phyloP scores from a whole-genome alignment of 2,329 filamentous ascomycete genomes.

The Nothopassalora personata region DNA sequence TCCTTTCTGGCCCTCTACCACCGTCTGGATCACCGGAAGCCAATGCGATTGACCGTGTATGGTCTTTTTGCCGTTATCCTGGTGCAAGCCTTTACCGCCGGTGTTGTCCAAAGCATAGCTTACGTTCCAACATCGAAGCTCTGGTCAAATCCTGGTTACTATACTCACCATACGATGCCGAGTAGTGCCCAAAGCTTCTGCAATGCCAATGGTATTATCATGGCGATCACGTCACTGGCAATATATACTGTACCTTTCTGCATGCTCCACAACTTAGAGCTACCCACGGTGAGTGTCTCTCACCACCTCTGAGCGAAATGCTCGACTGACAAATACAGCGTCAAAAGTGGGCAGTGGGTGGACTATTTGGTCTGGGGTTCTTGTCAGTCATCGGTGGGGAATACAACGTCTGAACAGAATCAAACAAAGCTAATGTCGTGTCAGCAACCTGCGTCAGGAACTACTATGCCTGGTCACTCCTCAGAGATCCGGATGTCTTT shows the following conservation, averaged over 20 bases:
- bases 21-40: conserved; percentile 11
- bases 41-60: conserved; percentile 14
- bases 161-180: background rate
- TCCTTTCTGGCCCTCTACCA: conserved; percentile 14
- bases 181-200: conserved; percentile 7
- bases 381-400: conserved; percentile 13
- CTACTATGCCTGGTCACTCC: conserved; percentile 14
- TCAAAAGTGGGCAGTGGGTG: conserved; percentile 11
- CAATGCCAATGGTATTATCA: conserved; percentile 10
- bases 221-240: conserved; percentile 5
- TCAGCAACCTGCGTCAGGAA: conserved; percentile 13
- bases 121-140: conserved; percentile 3
- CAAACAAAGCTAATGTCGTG: background rate
- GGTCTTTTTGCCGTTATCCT: conserved; percentile 6
- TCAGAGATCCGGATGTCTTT: conserved; percentile 6
- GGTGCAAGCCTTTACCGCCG: conserved; percentile 3
- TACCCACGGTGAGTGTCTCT: conserved; percentile 1
- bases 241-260: conserved; percentile 11
- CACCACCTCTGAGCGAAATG: background rate
- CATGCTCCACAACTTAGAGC: conserved; percentile 11
- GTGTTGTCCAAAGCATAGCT: conserved; percentile 7
- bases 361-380: conserved; percentile 10
- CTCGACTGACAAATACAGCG: background rate
- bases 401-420: background rate
- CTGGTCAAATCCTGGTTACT: background rate